Percentiles rank a stretch among this genome's conserved stretches.
These are phyloP conservation scores for Stylosanthes scabra DNA, from an alignment of 331 rosid species.

Conservation along the genomic window DNA sequence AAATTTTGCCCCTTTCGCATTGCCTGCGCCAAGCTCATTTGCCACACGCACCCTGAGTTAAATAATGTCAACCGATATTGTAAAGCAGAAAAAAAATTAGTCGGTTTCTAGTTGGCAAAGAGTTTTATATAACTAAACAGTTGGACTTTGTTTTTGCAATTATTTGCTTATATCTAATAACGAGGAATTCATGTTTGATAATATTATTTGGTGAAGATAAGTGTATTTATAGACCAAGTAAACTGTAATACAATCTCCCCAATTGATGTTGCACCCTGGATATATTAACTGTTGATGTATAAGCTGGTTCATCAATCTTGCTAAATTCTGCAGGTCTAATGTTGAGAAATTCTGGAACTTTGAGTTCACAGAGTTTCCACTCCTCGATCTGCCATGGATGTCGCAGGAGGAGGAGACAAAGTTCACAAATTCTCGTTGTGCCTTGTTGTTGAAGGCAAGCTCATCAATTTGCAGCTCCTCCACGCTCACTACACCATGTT, in stretches of 20 bases:
- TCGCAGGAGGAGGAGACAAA: too few relatives aligned
- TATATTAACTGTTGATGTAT: not conserved
- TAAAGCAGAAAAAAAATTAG: not conserved
- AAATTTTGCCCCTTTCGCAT: constrained; percentile 68
- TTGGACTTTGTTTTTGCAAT: not conserved
- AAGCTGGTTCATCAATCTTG: too few relatives aligned
- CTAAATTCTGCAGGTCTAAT: too few relatives aligned
- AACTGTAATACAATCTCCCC: not conserved
- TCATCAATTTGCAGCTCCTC: too few relatives aligned
- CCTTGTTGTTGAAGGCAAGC: too few relatives aligned
- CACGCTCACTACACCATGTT: too few relatives aligned
- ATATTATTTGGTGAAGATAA: constrained; percentile 4
- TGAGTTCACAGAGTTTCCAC: too few relatives aligned
- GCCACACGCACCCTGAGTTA: constrained; percentile 66
- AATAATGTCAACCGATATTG: constrained; percentile 2
- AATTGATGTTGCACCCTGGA: not conserved
- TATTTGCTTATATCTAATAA: not conserved
- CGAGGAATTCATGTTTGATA: constrained; percentile 18
- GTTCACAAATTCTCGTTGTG: too few relatives aligned
- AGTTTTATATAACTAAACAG: not conserved
- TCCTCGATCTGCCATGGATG: too few relatives aligned
- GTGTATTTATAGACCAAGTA: not conserved
- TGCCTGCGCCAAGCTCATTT: constrained; percentile 76
- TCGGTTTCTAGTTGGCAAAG: not conserved
- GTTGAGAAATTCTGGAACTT: too few relatives aligned